Base-by-base conservation (phyloP, 78 protist species). In the Dictyostelium brefeldianum region DNA sequence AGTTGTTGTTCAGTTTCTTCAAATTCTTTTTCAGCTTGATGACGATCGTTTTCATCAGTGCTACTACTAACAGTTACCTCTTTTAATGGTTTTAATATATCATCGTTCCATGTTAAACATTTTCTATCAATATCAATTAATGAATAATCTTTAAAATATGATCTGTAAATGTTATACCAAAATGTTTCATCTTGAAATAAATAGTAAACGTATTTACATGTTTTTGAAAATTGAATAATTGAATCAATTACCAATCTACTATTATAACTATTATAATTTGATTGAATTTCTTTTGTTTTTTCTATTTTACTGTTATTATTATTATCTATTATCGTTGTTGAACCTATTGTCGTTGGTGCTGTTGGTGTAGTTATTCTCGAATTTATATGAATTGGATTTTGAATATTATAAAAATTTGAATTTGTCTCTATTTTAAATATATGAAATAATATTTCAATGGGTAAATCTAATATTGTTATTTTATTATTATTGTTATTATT, bases 181-280 rank as follows among this genome's bases (percentile, higher is more conserved):
- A 78, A 78, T 15, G 29, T 57, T 29, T 78, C 71, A 29, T 78
- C 83, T 78, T 78, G 83, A 78, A 78, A 78, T 22, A 53, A 11
- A 43, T 54, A 25, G 18, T 78, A 50, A 53, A 51, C 53, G 10
- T n/a, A 78, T 78, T 78, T 78, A 6, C 83, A 78, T 54, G 83
- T 78, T 29, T 20, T 78, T 36, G 83, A 78, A n/a, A 78, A 54
- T 14, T 78, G 27, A 22, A 54, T 4, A 20, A 46, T 27, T 1
- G 31, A 15, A 25, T 53, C 15, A 15, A 78, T 9, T 78, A 78
- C 11, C 5, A 14, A 9, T 27, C 31, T 78, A 29, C 17, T 29
- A 78, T 65, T 65, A 65, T 65, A 65, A 5, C 73, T 65, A 65
- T 65, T 65, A 29, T 65, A 65, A 29, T 65, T 65, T 65, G 69